Conservation (phyloP, 306 rosid genomes). For the Alnus rubra region DNA sequence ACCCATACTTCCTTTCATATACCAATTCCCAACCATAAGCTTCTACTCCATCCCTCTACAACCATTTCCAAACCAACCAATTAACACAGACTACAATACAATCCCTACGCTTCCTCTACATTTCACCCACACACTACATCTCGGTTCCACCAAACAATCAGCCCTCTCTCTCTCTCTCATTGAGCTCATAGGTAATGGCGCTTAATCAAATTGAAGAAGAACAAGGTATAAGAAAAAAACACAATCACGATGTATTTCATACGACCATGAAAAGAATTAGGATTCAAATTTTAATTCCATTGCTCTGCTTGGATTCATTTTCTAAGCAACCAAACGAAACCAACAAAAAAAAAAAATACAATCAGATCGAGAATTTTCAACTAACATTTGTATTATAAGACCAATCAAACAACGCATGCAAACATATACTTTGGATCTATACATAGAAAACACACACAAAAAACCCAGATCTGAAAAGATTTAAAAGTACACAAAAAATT, state of each 20-base stretch:
- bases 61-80: background rate
- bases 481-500: slow-evolving; percentile 11
- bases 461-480: slow-evolving; percentile 20
- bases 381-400: background rate
- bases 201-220: background rate
- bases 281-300: background rate
- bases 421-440: slow-evolving; percentile 43
- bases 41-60: background rate
- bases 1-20: background rate
- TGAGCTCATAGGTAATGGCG: no score
- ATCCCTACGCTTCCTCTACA: background rate
- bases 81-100: background rate
- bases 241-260: background rate
- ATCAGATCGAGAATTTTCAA: background rate
- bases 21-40: background rate
- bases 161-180: no score
- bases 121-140: no score
- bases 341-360: background rate
- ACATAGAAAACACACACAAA: background rate
- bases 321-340: background rate
- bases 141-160: no score
- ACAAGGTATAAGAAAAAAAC: background rate
- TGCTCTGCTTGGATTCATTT: background rate
- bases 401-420: slow-evolving; percentile 40
- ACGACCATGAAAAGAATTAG: background rate